Conservation (phyloP, 108 stramenopile species). For the Nitzschia sp. region DNA sequence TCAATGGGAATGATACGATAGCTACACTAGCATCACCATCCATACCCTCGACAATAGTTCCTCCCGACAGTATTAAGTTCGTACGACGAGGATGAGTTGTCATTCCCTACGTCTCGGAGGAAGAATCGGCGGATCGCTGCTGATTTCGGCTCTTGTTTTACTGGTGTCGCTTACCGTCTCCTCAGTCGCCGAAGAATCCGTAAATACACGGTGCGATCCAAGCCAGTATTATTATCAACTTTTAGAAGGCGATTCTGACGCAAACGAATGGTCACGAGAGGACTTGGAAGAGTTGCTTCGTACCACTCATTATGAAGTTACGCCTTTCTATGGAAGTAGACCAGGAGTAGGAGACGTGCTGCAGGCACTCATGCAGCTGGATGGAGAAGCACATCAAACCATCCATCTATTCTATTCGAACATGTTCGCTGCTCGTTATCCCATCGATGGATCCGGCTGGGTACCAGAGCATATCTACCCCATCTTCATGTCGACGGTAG, state of each 20-base stretch:
- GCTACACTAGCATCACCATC: no score
- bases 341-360: conserved; percentile 1
- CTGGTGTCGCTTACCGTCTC: no score
- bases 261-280: neutral
- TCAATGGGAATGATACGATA: no score
- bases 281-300: conserved; percentile 3
- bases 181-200: no score
- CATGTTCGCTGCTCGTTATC: neutral
- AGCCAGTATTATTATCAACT: neutral
- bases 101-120: no score
- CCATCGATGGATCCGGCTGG: conserved; percentile 6
- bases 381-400: neutral
- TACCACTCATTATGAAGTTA: neutral
- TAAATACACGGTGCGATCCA: neutral
- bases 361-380: conserved; percentile 6
- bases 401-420: conserved; percentile 1
- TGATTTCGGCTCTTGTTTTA: no score
- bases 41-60: no score
- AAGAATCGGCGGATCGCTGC: no score
- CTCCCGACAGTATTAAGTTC: no score
- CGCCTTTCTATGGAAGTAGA: neutral
- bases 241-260: neutral
- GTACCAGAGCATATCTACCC: conserved; percentile 13
- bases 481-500: neutral
- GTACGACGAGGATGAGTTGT: no score